Percentiles rank a stretch among this genome's conserved stretches.
Evolutionary conservation across 2,329 filamentous ascomycete species (phyloP).

Genomic region (Bipolaris cookei): DNA sequence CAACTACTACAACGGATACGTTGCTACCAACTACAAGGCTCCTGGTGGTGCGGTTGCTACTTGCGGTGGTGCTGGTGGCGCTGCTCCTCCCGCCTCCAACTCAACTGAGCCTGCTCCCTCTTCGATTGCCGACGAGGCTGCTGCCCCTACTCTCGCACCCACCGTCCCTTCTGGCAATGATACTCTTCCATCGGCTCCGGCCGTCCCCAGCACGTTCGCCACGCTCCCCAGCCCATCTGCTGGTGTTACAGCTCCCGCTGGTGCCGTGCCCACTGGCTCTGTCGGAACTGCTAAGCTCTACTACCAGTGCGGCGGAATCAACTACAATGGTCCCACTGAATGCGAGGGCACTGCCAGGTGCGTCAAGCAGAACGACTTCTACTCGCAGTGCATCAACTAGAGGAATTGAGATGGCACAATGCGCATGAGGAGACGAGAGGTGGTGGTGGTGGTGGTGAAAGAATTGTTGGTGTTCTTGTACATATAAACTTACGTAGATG

Average conservation of each 20-base stretch:
- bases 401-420: neutral
- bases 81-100: conserved; percentile 20
- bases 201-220: conserved; percentile 15
- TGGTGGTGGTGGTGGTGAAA: neutral
- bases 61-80: conserved; percentile 33
- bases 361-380: conserved; percentile 49
- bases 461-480: conserved; percentile 17
- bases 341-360: conserved; percentile 49
- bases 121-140: neutral
- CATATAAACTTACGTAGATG: conserved; percentile 8
- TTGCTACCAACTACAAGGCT: conserved; percentile 37
- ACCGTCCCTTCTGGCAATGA: conserved; percentile 7
- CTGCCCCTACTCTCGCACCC: conserved; percentile 6
- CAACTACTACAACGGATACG: conserved; percentile 46
- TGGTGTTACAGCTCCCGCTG: conserved; percentile 13
- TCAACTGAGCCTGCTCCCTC: conserved; percentile 10
- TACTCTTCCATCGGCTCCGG: conserved; percentile 11
- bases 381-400: conserved; percentile 49
- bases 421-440: neutral
- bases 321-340: conserved; percentile 47
- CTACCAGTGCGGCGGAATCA: conserved; percentile 45
- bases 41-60: conserved; percentile 39
- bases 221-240: conserved; percentile 17
- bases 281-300: conserved; percentile 16
- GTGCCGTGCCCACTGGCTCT: conserved; percentile 28